Evolutionary conservation across 1,284 basidiomycete species (phyloP).

Genomic region (Marasmius oreades): DNA sequence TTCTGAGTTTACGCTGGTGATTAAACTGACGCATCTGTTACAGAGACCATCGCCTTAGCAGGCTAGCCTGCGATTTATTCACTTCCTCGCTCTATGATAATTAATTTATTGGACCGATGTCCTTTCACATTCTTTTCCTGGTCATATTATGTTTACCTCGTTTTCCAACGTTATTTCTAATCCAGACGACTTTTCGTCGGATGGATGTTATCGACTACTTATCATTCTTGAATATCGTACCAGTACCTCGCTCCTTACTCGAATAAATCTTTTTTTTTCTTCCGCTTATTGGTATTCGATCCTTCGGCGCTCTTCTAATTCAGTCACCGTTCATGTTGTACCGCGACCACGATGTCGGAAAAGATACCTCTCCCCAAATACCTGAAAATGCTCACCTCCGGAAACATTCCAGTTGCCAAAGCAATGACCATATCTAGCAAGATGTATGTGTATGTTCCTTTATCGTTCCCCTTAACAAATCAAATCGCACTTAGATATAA

Average conservation of each 20-base stretch:
- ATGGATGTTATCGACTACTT: too few species aligned
- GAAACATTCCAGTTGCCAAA: slow-evolving; percentile 62
- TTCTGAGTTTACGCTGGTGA: not conserved
- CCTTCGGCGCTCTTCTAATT: too few species aligned
- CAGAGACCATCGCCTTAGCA: not conserved
- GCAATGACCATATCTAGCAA: slow-evolving; percentile 79
- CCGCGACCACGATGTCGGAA: slow-evolving; percentile 13
- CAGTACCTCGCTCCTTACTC: not conserved
- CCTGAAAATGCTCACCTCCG: slow-evolving; percentile 66
- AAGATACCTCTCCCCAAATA: slow-evolving; percentile 68
- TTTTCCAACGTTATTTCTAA: not conserved
- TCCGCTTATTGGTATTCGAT: too few species aligned
- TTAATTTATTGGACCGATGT: slow-evolving; percentile 1
- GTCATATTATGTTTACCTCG: not conserved
- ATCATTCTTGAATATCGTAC: not conserved
- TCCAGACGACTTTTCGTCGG: not conserved
- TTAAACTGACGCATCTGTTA: not conserved
- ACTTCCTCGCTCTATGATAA: not conserved
- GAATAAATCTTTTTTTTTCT: not conserved
- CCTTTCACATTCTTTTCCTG: not conserved
- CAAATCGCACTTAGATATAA: slow-evolving; percentile 60
- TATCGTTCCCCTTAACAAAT: slow-evolving; percentile 9
- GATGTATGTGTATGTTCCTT: slow-evolving; percentile 49
- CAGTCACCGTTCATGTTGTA: too few species aligned
- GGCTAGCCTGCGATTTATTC: not conserved